phyloP scores from a whole-genome alignment of 768 basidiomycete genomes.

The Russula emetica region DNA sequence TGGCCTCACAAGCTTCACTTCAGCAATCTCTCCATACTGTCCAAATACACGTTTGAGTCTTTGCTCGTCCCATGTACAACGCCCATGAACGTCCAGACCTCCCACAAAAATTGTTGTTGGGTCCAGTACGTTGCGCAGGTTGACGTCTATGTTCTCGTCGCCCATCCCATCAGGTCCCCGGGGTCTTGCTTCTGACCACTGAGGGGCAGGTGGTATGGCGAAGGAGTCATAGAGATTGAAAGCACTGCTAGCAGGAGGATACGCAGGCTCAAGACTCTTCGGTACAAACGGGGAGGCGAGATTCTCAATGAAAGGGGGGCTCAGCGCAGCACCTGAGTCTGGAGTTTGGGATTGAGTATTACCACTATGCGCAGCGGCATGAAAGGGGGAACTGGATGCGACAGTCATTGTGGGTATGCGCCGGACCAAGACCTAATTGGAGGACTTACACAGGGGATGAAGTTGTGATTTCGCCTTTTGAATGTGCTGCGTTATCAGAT shows the following conservation, averaged over 20 bases:
- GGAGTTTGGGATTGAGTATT: conserved; percentile 1
- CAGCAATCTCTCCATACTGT: conserved; percentile 60
- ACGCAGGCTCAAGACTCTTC: conserved; percentile 29
- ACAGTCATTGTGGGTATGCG: not conserved
- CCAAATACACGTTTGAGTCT: conserved; percentile 56
- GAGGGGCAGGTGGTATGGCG: conserved; percentile 37
- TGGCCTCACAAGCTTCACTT: conserved; percentile 61
- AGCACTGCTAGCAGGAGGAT: conserved; percentile 47
- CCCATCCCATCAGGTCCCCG: not conserved
- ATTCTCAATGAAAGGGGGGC: conserved; percentile 27
- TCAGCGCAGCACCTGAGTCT: conserved; percentile 1
- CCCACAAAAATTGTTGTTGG: conserved; percentile 73
- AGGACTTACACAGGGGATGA: conserved; percentile 11
- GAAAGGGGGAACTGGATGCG: conserved; percentile 1
- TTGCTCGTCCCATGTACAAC: conserved; percentile 64
- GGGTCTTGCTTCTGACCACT: conserved; percentile 8
- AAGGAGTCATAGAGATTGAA: conserved; percentile 49
- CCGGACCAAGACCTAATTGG: not conserved
- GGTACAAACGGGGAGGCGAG: conserved; percentile 31
- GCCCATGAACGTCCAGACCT: conserved; percentile 61
- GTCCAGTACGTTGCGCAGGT: conserved; percentile 47
- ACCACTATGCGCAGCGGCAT: not conserved
- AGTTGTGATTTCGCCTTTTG: not conserved
- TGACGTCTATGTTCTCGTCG: conserved; percentile 21
- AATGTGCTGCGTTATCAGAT: not conserved